Percentiles rank a stretch among this genome's conserved stretches.
Conservation (phyloP, 2,329 filamentous ascomycete species). For the Trichophyton verrucosum region DNA sequence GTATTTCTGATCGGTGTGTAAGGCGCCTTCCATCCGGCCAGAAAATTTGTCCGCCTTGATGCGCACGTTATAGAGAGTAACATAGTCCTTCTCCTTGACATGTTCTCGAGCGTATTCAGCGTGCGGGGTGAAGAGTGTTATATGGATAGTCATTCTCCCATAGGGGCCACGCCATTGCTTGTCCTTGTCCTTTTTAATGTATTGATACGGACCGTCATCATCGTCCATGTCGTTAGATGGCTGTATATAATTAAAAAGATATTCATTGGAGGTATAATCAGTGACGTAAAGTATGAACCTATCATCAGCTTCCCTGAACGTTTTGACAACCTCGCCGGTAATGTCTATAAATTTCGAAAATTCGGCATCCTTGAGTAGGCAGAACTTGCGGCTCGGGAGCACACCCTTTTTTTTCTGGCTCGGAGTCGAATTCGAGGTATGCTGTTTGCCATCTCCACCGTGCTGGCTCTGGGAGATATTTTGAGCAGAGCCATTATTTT, state of each 20-base stretch:
- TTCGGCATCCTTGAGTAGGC: conserved; percentile 51
- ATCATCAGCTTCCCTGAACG: conserved; percentile 32
- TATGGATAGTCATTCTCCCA: conserved; percentile 57
- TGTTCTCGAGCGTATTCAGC: conserved; percentile 44
- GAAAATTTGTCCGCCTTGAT: conserved; percentile 46
- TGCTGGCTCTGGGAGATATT: no score
- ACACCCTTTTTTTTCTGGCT: not conserved
- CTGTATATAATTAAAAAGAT: conserved; percentile 46
- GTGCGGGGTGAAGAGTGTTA: conserved; percentile 61
- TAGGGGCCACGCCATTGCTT: conserved; percentile 58
- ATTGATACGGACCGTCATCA: conserved; percentile 47
- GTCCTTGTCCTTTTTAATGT: conserved; percentile 29
- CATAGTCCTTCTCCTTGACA: conserved; percentile 48
- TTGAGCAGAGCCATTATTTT: not conserved
- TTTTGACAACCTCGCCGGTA: conserved; percentile 56
- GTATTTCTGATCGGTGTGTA: conserved; percentile 49
- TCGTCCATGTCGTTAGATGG: conserved; percentile 23
- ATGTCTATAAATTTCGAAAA: conserved; percentile 52
- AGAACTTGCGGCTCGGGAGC: conserved; percentile 40
- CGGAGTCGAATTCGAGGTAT: not conserved
- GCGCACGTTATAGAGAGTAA: conserved; percentile 60
- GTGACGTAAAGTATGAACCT: conserved; percentile 58
- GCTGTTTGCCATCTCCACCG: not conserved
- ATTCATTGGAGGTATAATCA: conserved; percentile 64
- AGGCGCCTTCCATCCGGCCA: conserved; percentile 54